Percentiles rank a stretch among this genome's conserved stretches.
phyloP scores from a whole-genome alignment of 371 early-diverging fungal species.

The Gilbertella persicaria region DNA sequence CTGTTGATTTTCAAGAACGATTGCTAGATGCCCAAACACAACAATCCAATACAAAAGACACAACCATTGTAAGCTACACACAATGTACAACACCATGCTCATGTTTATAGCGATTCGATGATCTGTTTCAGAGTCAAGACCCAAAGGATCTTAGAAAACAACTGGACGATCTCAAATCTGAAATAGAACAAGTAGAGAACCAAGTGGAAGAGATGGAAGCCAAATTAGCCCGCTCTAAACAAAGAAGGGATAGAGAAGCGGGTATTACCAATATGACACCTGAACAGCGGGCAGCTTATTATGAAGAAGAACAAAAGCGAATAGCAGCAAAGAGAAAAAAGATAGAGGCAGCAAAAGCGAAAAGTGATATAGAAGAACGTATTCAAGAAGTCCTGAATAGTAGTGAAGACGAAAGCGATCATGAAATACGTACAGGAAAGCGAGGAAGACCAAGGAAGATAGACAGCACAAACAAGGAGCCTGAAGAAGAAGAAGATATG shows the following conservation, averaged over 20 bases:
- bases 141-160: constrained; percentile 19
- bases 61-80: no score
- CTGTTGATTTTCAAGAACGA: no score
- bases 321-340: neutral
- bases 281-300: constrained; percentile 33
- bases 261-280: constrained; percentile 37
- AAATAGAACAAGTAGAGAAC: constrained; percentile 19
- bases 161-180: neutral
- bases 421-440: neutral
- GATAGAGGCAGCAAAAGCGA: neutral
- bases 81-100: neutral
- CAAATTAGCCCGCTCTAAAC: constrained; percentile 15
- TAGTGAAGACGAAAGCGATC: constrained; percentile 3
- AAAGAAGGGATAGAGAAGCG: constrained; percentile 26
- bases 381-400: neutral
- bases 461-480: no score
- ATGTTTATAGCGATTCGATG: constrained; percentile 5
- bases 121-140: constrained; percentile 5
- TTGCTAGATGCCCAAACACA: no score
- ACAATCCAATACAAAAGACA: no score
- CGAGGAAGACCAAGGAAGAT: no score
- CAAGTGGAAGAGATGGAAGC: constrained; percentile 18
- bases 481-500: neutral
- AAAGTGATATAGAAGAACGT: neutral
- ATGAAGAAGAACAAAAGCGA: constrained; percentile 17